Evolutionary conservation across 192 early-diverging fungal species (phyloP).

Genomic region (Phycomyces nitens): DNA sequence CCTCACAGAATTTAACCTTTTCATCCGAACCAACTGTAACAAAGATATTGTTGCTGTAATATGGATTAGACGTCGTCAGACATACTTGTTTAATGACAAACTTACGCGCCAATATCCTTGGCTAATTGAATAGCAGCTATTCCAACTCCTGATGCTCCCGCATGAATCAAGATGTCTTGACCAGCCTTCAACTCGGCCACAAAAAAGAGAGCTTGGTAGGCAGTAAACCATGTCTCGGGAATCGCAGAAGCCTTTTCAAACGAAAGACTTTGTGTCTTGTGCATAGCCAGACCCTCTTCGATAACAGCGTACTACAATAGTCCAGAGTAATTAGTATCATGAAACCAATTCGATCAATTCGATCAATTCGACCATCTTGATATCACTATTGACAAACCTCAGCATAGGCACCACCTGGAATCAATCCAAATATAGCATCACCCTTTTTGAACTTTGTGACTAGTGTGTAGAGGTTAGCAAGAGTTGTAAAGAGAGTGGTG

Average conservation of each 20-base stretch:
- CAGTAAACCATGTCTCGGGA: slow-evolving; percentile 80
- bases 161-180: slow-evolving; percentile 75
- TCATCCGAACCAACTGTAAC: slow-evolving; percentile 64
- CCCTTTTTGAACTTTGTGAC: slow-evolving; percentile 53
- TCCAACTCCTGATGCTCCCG: slow-evolving; percentile 74
- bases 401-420: slow-evolving; percentile 74
- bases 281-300: slow-evolving; percentile 55
- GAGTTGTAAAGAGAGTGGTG: too few relatives aligned
- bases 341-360: too few relatives aligned
- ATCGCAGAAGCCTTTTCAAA: slow-evolving; percentile 66
- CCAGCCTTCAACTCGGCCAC: slow-evolving; percentile 54
- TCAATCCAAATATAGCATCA: slow-evolving; percentile 70
- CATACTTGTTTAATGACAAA: background rate
- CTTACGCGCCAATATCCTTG: slow-evolving; percentile 53
- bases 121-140: slow-evolving; percentile 81
- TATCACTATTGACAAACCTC: slow-evolving; percentile 32
- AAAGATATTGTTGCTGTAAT: slow-evolving; percentile 51
- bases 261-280: slow-evolving; percentile 48
- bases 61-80: background rate
- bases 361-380: too few relatives aligned
- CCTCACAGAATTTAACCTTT: slow-evolving; percentile 63
- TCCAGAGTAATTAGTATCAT: background rate
- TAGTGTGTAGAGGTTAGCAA: too few relatives aligned
- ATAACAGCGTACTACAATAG: slow-evolving; percentile 55
- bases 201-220: slow-evolving; percentile 65